Evolutionary conservation across 352 stramenopile species (phyloP), one percentile per base, ranked within the genome.

Genomic region (Paralagenidium karlingii): DNA sequence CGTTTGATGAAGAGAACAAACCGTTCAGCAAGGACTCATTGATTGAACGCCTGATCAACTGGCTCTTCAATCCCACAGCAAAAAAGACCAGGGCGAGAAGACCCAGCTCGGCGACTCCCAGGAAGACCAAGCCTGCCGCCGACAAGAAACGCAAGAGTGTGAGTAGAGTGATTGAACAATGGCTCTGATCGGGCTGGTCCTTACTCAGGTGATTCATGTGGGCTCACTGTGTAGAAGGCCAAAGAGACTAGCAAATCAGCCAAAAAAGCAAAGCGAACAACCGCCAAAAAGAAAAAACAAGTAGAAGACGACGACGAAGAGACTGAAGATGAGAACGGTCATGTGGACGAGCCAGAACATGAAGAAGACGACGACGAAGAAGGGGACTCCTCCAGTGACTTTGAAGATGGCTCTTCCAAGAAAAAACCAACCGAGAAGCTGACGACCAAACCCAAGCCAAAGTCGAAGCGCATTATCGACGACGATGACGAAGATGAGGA

Each of bases 1-100:
- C 75, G 27, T 88, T 88, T 47, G 66, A 81, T 18, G 75, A 83
- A 8, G 53, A 64, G 42, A 51, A 55, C 8, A 75, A 77, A 37
- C 28, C 42, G 8, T 55, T 63, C 24, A 62, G 68, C 47, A 89
- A 89, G 50, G 70, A 89, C 40, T 41, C 49, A 18, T 55, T 86
- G 10, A 55, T 86, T 18, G 49, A 67, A 16, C 76, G 76, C 8
- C 51, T 89, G 13, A 68, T 85, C 38, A 68, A 85, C 21, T 89
- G 76, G 76, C 60, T 89, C 0, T 68, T 61, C 40, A 55, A 81
- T 28, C 76, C 76, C n/a, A n/a, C n/a, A n/a, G n/a, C n/a, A n/a
- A n/a, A n/a, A n/a, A n/a, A n/a, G n/a, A n/a, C n/a, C n/a, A n/a
- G n/a, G n/a, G n/a, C n/a, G n/a, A n/a, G n/a, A n/a, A n/a, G n/a